These are phyloP conservation scores for Tanacetum coccineum DNA, from an alignment of 129 eudicot genomes.

Conservation along the genomic window DNA sequence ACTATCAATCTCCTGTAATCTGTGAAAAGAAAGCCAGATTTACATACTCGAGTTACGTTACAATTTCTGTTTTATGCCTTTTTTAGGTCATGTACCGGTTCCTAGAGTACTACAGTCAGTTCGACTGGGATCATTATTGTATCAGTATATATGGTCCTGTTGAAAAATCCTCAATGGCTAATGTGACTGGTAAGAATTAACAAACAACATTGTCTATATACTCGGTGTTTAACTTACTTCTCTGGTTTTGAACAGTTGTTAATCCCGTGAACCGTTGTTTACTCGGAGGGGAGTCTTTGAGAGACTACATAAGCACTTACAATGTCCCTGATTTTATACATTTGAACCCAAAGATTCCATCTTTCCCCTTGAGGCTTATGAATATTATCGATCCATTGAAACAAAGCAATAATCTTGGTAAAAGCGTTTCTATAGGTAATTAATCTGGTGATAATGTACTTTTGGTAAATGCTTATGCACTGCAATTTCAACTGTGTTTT, in stretches of 20 bases:
- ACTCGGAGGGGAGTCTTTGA: constrained; percentile 35
- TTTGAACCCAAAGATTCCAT: constrained; percentile 22
- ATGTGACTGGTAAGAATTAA: constrained; percentile 51
- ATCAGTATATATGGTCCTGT: constrained; percentile 71
- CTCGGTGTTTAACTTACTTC: neutral
- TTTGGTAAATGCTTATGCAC: neutral
- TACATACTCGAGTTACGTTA: too few species aligned
- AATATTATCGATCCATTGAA: constrained; percentile 88
- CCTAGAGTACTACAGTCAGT: constrained; percentile 64
- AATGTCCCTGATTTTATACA: constrained; percentile 32
- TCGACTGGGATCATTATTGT: constrained; percentile 77
- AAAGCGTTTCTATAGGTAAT: constrained; percentile 71
- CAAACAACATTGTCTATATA: too few species aligned
- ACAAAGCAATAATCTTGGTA: constrained; percentile 81
- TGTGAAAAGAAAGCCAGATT: neutral
- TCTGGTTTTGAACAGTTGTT: constrained; percentile 40
- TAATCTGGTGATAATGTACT: neutral
- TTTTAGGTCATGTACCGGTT: constrained; percentile 74
- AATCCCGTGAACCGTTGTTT: constrained; percentile 27
- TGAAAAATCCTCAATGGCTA: constrained; percentile 44
- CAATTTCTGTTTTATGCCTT: neutral
- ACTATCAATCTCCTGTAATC: constrained; percentile 9
- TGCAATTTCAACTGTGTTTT: neutral
- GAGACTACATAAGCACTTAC: constrained; percentile 43
- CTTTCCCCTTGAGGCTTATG: constrained; percentile 49